phyloP scores from a whole-genome alignment of 306 rosid genomes.

The Vigna mungo region DNA sequence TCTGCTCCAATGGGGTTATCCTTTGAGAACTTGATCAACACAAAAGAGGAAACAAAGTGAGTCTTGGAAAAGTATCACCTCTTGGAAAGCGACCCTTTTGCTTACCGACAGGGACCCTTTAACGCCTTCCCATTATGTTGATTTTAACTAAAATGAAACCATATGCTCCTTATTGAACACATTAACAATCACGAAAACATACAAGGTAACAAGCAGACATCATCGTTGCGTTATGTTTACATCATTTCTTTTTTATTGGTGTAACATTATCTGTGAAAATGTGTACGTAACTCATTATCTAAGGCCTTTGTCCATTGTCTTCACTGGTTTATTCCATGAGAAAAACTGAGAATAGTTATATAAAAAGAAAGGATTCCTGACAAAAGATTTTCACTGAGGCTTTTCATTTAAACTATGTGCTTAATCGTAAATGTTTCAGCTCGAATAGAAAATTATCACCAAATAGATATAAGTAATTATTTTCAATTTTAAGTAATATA shows the following conservation, averaged over 20 bases:
- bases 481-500: no score
- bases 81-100: conserved; percentile 58
- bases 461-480: no score
- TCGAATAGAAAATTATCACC: no score
- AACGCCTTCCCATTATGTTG: conserved; percentile 44
- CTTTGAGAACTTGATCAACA: conserved; percentile 24
- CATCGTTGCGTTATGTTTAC: neutral
- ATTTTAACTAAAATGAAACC: conserved; percentile 12
- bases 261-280: neutral
- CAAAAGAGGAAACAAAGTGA: conserved; percentile 47
- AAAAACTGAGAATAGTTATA: neutral
- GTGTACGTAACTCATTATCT: neutral
- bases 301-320: neutral
- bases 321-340: neutral
- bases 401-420: no score
- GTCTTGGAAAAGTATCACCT: conserved; percentile 44
- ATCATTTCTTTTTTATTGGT: neutral
- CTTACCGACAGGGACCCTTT: conserved; percentile 64
- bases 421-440: no score
- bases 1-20: conserved; percentile 13
- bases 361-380: neutral
- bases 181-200: neutral
- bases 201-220: neutral
- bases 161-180: neutral
- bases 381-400: no score